These are phyloP conservation scores for Amaranthus palmeri DNA, from an alignment of 148 eudicot genomes.

Conservation along the genomic window DNA sequence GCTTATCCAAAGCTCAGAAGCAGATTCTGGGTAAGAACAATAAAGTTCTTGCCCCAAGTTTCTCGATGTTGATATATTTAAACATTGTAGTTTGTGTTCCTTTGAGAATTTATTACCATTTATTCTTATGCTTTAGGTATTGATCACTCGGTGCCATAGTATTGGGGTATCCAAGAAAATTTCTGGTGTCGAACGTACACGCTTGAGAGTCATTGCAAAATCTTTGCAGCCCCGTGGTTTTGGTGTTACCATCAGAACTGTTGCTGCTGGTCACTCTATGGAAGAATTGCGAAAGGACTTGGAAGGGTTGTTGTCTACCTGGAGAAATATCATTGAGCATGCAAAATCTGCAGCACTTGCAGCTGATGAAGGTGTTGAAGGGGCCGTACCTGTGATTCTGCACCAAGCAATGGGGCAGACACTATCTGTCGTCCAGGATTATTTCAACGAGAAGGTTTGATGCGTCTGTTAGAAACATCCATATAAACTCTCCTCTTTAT, in stretches of 20 bases:
- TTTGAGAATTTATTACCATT: slow-evolving; percentile 4
- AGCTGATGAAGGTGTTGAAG: slow-evolving; percentile 92
- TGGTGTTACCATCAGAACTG: slow-evolving; percentile 85
- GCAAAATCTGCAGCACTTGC: slow-evolving; percentile 96
- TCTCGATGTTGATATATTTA: slow-evolving; percentile 4
- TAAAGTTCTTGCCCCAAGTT: slow-evolving; percentile 9
- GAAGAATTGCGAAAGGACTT: slow-evolving; percentile 84
- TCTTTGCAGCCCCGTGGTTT: slow-evolving; percentile 81
- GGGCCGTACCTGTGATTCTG: slow-evolving; percentile 78
- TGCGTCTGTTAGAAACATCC: slow-evolving; percentile 2
- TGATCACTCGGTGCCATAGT: slow-evolving; percentile 52
- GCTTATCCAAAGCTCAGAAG: slow-evolving; percentile 84
- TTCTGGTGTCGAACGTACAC: slow-evolving; percentile 72
- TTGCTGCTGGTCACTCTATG: slow-evolving; percentile 78
- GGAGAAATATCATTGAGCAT: slow-evolving; percentile 83
- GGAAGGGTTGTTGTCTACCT: slow-evolving; percentile 77
- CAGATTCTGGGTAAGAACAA: slow-evolving; percentile 81
- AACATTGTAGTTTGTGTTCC: background rate
- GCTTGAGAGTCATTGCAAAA: slow-evolving; percentile 78
- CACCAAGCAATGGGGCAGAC: slow-evolving; percentile 96
- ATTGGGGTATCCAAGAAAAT: slow-evolving; percentile 84
- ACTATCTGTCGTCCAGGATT: slow-evolving; percentile 88
- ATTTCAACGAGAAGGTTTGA: slow-evolving; percentile 77
- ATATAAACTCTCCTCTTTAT: background rate
- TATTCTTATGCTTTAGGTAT: slow-evolving; percentile 37